Percentiles rank a stretch among this genome's conserved stretches.
phyloP scores from a whole-genome alignment of 768 basidiomycete genomes.

The Leucogyrophana mollusca region DNA sequence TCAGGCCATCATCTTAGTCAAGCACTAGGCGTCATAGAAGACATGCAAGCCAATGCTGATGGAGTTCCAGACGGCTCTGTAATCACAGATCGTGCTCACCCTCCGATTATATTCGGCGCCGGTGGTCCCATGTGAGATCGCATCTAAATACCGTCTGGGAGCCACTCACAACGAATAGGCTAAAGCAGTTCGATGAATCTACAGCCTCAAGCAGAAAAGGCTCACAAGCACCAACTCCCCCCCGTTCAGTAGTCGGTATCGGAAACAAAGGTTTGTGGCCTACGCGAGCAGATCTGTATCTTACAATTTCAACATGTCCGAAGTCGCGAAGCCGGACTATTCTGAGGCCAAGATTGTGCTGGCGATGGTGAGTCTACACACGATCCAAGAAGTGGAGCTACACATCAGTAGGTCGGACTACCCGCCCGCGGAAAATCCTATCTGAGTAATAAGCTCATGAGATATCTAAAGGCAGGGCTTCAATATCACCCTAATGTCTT shows the following conservation, averaged over 20 bases:
- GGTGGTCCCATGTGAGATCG: conserved; percentile 64
- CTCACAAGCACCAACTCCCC: conserved; percentile 76
- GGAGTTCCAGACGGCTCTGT: conserved; percentile 11
- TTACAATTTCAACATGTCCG: conserved; percentile 3
- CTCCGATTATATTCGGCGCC: conserved; percentile 66
- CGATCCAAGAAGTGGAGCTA: neutral
- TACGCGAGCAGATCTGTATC: neutral
- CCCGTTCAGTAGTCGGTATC: conserved; percentile 83
- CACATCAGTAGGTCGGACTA: conserved; percentile 71
- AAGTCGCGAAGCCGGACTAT: conserved; percentile 96
- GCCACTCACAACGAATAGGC: conserved; percentile 40
- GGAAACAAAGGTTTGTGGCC: conserved; percentile 72
- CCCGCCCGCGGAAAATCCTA: conserved; percentile 99
- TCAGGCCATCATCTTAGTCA: conserved; percentile 1
- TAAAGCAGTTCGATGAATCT: conserved; percentile 80
- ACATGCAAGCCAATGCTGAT: conserved; percentile 19
- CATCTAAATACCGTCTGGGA: neutral
- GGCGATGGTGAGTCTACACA: conserved; percentile 69
- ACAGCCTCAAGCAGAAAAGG: conserved; percentile 65
- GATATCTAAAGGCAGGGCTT: conserved; percentile 81
- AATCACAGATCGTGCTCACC: conserved; percentile 22
- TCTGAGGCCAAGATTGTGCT: conserved; percentile 98
- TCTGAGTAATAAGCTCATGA: conserved; percentile 95
- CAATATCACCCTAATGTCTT: neutral
- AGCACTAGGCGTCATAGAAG: conserved; percentile 20